Conservation (phyloP, 2,329 filamentous ascomycete genomes). For the Beauveria medogensis region DNA sequence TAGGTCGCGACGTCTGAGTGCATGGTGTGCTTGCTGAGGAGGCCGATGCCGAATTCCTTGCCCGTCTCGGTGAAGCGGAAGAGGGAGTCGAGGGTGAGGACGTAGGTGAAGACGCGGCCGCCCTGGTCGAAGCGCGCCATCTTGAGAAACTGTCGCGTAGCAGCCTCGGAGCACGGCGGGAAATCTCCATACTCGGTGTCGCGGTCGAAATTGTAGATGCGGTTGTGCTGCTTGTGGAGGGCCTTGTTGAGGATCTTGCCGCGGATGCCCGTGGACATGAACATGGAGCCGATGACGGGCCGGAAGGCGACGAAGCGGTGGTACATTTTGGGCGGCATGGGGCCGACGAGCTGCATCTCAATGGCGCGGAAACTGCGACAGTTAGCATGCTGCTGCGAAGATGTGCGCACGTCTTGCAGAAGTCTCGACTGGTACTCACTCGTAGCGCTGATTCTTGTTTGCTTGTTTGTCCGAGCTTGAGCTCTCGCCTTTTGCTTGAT, state of each 20-base stretch:
- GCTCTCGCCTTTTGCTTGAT: slow-evolving; percentile 32
- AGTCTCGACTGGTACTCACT: slow-evolving; percentile 40
- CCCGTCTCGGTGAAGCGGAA: slow-evolving; percentile 92
- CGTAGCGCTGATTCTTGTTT: slow-evolving; percentile 56
- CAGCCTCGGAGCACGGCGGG: slow-evolving; percentile 56
- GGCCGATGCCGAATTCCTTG: slow-evolving; percentile 88
- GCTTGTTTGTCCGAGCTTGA: slow-evolving; percentile 19
- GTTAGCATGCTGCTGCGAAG: neutral
- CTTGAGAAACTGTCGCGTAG: slow-evolving; percentile 73
- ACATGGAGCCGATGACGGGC: slow-evolving; percentile 85
- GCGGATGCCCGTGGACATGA: slow-evolving; percentile 66
- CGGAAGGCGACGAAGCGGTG: slow-evolving; percentile 91
- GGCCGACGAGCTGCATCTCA: slow-evolving; percentile 79
- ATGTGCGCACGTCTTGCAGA: no score
- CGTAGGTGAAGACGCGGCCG: slow-evolving; percentile 82
- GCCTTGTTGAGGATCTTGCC: slow-evolving; percentile 77
- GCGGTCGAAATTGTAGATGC: slow-evolving; percentile 82
- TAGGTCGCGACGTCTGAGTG: slow-evolving; percentile 88
- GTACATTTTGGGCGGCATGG: slow-evolving; percentile 72
- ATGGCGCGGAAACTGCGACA: slow-evolving; percentile 74
- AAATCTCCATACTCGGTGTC: slow-evolving; percentile 67
- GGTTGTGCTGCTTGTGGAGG: slow-evolving; percentile 80
- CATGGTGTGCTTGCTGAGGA: slow-evolving; percentile 94
- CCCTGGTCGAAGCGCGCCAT: slow-evolving; percentile 82
- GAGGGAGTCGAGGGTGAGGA: slow-evolving; percentile 78